Conservation (phyloP, 2,329 filamentous ascomycete genomes). For the Colletotrichum chrysophilum region DNA sequence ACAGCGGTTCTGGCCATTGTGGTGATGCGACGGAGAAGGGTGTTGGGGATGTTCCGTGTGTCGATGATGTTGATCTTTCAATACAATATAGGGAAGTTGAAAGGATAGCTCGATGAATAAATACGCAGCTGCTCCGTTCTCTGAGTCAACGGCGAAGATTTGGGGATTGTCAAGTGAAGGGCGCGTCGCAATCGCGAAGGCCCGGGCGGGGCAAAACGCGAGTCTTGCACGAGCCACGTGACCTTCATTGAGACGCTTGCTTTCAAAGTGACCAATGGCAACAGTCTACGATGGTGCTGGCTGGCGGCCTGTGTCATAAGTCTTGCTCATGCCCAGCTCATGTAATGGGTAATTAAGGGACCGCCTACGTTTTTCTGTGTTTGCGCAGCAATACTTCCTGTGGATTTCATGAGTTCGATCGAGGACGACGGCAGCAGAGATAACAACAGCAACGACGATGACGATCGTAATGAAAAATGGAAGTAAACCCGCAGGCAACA, state of each 20-base stretch:
- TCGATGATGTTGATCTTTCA: not conserved
- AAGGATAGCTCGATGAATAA: not conserved
- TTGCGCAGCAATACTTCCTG: not conserved
- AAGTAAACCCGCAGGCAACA: not conserved
- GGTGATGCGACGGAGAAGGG: not conserved
- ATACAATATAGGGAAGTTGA: accelerated
- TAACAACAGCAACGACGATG: not conserved
- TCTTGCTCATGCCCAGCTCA: not conserved
- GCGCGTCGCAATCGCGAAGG: constrained; percentile 12
- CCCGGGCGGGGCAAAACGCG: not conserved
- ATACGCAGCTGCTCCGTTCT: not conserved
- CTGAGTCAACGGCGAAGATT: not conserved
- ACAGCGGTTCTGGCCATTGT: constrained; percentile 3
- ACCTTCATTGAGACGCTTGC: not conserved
- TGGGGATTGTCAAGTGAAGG: constrained; percentile 15
- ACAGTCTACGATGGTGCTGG: not conserved
- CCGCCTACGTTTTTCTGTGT: not conserved
- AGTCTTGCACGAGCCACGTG: constrained; percentile 5
- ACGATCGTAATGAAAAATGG: not conserved
- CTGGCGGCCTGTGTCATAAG: not conserved
- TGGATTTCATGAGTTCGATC: not conserved
- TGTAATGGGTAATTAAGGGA: not conserved
- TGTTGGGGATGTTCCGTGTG: not conserved
- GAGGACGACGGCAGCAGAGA: not conserved
- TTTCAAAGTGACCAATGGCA: not conserved